These are phyloP conservation scores for Colletotrichum sp. DNA, from an alignment of 2,329 filamentous ascomycete species.

Conservation along the genomic window DNA sequence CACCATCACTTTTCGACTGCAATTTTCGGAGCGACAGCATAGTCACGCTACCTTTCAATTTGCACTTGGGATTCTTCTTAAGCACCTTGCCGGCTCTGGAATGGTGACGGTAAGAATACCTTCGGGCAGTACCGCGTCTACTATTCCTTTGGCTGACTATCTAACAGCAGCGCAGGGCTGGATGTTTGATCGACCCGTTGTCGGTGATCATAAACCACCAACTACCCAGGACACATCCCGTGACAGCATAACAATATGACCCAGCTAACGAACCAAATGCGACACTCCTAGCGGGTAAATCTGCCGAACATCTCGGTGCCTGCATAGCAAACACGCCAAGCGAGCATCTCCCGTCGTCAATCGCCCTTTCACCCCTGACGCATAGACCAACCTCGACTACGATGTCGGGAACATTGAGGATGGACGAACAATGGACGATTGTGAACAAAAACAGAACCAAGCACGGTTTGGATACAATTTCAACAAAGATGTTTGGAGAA, in stretches of 20 bases:
- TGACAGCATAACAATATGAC: rapidly evolving
- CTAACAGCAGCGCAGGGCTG: background rate
- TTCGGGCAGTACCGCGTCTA: background rate
- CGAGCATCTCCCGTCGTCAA: background rate
- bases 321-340: background rate
- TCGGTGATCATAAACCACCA: background rate
- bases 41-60: background rate
- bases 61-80: too few relatives aligned
- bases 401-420: background rate
- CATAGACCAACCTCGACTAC: background rate
- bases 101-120: background rate
- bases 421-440: background rate
- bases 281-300: background rate
- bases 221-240: background rate
- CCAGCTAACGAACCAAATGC: background rate
- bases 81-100: too few relatives aligned
- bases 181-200: background rate
- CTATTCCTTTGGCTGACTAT: background rate
- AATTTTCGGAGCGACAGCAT: background rate
- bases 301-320: background rate
- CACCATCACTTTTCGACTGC: background rate
- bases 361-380: background rate
- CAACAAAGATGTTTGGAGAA: background rate
- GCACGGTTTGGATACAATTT: background rate
- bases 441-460: background rate